These are phyloP conservation scores for Cryptosporidium baileyi DNA, from an alignment of 169 alveolate genomes.

Conservation along the genomic window DNA sequence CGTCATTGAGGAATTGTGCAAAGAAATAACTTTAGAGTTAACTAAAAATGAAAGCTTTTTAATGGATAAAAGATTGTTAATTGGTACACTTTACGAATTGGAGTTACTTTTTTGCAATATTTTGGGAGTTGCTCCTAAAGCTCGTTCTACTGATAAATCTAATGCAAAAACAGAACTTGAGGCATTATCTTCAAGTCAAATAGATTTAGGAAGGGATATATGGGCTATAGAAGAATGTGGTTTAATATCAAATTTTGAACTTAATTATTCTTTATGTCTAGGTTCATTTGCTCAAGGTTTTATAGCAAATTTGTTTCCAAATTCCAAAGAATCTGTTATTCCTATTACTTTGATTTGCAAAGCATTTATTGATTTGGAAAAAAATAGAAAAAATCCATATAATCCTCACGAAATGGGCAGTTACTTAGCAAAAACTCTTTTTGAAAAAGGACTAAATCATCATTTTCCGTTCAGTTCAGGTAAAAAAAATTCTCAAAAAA, in stretches of 20 bases:
- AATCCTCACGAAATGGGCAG: slow-evolving; percentile 5
- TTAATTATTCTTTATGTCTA: slow-evolving; percentile 39
- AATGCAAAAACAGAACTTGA: slow-evolving; percentile 25
- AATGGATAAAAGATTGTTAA: slow-evolving; percentile 19
- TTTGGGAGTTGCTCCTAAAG: slow-evolving; percentile 37
- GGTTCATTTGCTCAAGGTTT: slow-evolving; percentile 41
- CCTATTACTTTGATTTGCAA: slow-evolving; percentile 51
- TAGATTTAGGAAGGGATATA: slow-evolving; percentile 1
- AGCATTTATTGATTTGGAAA: slow-evolving; percentile 14
- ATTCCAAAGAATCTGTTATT: slow-evolving; percentile 24
- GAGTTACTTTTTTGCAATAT: slow-evolving; percentile 45
- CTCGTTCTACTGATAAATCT: not conserved
- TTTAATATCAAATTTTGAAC: not conserved
- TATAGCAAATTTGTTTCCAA: slow-evolving; percentile 32
- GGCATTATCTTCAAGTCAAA: not conserved
- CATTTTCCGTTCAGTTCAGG: slow-evolving; percentile 26
- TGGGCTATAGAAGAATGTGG: slow-evolving; percentile 66
- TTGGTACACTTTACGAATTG: slow-evolving; percentile 16
- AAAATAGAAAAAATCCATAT: slow-evolving; percentile 17
- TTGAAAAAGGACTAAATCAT: not conserved
- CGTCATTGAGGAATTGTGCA: slow-evolving; percentile 25
- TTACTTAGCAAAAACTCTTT: not conserved
- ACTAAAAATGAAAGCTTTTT: slow-evolving; percentile 52
- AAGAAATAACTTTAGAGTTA: slow-evolving; percentile 15
- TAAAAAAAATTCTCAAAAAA: not conserved